Conservation (phyloP, 2,329 filamentous ascomycete species). For the Salinomyces thailandicus region DNA sequence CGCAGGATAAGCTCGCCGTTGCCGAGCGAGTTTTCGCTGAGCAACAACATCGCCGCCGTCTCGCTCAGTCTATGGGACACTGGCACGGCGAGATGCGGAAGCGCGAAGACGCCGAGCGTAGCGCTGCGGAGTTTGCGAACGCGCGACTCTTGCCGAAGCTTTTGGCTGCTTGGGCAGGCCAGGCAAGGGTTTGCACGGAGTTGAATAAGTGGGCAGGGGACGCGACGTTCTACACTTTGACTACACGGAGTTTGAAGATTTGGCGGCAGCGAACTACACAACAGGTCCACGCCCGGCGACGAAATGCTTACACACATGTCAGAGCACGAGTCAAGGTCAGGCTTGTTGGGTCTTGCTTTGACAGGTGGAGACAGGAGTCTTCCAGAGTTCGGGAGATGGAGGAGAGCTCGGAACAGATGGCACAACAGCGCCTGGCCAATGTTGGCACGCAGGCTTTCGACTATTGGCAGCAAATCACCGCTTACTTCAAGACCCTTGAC, state of each 20-base stretch:
- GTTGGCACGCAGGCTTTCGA: conserved; percentile 25
- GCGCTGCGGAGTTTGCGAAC: conserved; percentile 34
- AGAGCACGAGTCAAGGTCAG: conserved; percentile 45
- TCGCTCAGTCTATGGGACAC: conserved; percentile 19
- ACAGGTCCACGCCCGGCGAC: conserved; percentile 42
- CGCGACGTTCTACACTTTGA: conserved; percentile 47
- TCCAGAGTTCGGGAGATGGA: conserved; percentile 28
- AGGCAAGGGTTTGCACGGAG: conserved; percentile 34
- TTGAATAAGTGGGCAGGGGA: conserved; percentile 45
- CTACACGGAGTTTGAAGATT: conserved; percentile 38
- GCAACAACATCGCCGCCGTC: conserved; percentile 17
- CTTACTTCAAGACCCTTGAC: conserved; percentile 13
- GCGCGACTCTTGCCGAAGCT: conserved; percentile 29
- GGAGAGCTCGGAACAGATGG: conserved; percentile 29
- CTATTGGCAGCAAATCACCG: conserved; percentile 26
- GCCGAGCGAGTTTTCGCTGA: conserved; percentile 16
- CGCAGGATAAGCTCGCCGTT: conserved; percentile 9
- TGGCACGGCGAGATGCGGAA: conserved; percentile 21
- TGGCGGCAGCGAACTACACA: conserved; percentile 44
- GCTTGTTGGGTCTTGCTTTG: conserved; percentile 37
- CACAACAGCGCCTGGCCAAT: conserved; percentile 26
- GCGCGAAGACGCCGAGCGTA: conserved; percentile 26
- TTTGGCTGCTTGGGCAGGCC: conserved; percentile 27
- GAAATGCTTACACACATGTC: conserved; percentile 46
- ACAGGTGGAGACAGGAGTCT: conserved; percentile 29